Evolutionary conservation across 225 moss, liverwort and hornwort genomes (phyloP).

Genomic region (Sphagnum contortum): DNA sequence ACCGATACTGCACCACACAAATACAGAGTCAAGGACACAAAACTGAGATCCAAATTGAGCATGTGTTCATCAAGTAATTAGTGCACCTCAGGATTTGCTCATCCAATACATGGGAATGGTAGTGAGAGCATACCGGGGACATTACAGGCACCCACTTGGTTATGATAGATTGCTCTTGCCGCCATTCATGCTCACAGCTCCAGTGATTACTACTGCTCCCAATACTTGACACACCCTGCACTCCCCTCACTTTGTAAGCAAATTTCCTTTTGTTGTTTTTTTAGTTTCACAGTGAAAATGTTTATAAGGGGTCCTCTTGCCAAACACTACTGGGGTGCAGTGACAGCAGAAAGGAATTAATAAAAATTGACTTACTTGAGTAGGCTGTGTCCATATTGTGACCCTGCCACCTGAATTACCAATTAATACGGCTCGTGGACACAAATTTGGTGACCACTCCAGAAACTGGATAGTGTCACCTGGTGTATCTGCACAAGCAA

Average conservation of each 20-base stretch:
- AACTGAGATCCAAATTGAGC: no score
- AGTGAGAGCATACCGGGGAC: conserved; percentile 48
- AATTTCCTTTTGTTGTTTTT: no score
- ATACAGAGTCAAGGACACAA: no score
- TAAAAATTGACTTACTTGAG: conserved; percentile 41
- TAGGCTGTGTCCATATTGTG: conserved; percentile 86
- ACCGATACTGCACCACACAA: conserved; percentile 57
- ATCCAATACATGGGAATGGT: no score
- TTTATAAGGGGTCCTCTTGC: no score
- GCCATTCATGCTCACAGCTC: conserved; percentile 96
- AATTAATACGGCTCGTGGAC: conserved; percentile 70
- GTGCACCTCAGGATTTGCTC: no score
- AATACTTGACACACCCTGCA: conserved; percentile 70
- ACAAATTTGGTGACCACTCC: conserved; percentile 87
- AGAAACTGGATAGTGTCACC: conserved; percentile 73
- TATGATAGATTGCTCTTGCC: conserved; percentile 71
- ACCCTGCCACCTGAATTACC: conserved; percentile 73
- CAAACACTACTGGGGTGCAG: no score
- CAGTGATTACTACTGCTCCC: conserved; percentile 83
- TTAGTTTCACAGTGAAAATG: no score
- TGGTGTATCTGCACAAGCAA: conserved; percentile 60
- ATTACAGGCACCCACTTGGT: conserved; percentile 75
- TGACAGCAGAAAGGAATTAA: no score
- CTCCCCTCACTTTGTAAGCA: not conserved
- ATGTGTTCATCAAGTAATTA: no score